Percentiles rank a stretch among this genome's conserved stretches.
Conservation (phyloP, 139 green algal species). For the Closterium sp. region DNA sequence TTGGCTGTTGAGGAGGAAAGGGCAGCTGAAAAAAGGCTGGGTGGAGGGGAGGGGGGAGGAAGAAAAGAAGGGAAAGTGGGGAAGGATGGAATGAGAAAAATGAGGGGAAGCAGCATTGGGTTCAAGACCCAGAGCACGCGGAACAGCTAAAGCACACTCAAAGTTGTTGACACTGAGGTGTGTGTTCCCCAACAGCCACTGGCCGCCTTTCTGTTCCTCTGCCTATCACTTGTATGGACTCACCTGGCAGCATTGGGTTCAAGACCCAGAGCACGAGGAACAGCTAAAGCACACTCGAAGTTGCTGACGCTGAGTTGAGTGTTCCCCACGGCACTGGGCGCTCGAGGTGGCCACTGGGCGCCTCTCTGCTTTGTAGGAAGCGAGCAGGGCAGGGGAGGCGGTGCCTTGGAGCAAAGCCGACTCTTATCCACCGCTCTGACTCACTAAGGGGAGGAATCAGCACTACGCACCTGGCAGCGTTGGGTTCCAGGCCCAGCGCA, state of each 20-base stretch:
- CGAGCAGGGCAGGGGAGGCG: background rate
- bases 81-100: background rate
- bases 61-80: background rate
- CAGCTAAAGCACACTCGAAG: constrained; percentile 76
- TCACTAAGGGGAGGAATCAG: background rate
- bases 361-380: constrained; percentile 20
- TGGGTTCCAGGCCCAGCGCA: constrained; percentile 79
- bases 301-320: constrained; percentile 82
- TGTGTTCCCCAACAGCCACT: no score
- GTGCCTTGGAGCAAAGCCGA: constrained; percentile 58
- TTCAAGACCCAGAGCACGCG: no score
- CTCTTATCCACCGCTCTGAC: no score
- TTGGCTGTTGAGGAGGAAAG: constrained; percentile 6
- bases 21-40: constrained; percentile 9
- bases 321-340: constrained; percentile 74
- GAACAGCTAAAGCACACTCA: no score
- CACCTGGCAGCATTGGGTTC: constrained; percentile 64
- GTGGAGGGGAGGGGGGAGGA: background rate
- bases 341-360: constrained; percentile 75
- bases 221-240: background rate
- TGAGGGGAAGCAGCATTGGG: no score
- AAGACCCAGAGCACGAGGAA: constrained; percentile 80
- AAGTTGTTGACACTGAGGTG: no score
- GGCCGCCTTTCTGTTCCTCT: no score
- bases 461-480: constrained; percentile 42